Conservation (phyloP, 164 flowering plant genomes). For the Paratinospora sagittata region DNA sequence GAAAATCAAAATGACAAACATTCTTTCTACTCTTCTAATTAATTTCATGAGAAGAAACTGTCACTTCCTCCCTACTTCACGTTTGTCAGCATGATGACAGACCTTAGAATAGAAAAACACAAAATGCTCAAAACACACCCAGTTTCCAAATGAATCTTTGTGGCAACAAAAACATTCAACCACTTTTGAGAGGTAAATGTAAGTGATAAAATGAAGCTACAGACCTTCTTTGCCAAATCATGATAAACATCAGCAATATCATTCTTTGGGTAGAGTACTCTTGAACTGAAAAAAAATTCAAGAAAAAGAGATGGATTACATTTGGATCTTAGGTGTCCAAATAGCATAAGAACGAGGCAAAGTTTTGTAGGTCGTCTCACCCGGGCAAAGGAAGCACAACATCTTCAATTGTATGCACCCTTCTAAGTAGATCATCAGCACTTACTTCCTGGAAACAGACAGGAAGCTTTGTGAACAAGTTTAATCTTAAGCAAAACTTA, state of each 20-base stretch:
- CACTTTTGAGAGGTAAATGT: not conserved
- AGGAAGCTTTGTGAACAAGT: constrained; percentile 5
- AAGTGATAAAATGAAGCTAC: constrained; percentile 3
- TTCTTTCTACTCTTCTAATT: too few species aligned
- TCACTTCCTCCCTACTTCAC: too few species aligned
- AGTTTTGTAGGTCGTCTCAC: constrained; percentile 29
- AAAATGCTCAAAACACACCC: too few species aligned
- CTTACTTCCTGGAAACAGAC: constrained; percentile 42
- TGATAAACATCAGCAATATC: constrained; percentile 71
- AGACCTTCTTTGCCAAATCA: constrained; percentile 78
- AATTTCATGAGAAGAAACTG: too few species aligned
- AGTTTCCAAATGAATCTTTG: too few species aligned
- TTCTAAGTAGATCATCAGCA: constrained; percentile 54
- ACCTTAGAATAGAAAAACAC: too few species aligned
- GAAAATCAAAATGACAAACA: too few species aligned
- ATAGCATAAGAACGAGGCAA: not conserved
- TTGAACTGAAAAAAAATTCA: constrained; percentile 46
- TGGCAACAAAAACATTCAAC: not conserved
- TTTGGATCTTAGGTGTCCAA: not conserved
- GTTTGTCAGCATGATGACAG: too few species aligned
- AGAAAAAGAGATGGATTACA: constrained; percentile 1
- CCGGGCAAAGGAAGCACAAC: constrained; percentile 94
- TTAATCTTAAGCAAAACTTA: not conserved
- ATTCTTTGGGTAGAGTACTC: constrained; percentile 63
- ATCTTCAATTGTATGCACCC: constrained; percentile 60